These are phyloP conservation scores for Zygosaccharomyces lentus DNA, from an alignment of 805 yeast genomes.

Conservation along the genomic window DNA sequence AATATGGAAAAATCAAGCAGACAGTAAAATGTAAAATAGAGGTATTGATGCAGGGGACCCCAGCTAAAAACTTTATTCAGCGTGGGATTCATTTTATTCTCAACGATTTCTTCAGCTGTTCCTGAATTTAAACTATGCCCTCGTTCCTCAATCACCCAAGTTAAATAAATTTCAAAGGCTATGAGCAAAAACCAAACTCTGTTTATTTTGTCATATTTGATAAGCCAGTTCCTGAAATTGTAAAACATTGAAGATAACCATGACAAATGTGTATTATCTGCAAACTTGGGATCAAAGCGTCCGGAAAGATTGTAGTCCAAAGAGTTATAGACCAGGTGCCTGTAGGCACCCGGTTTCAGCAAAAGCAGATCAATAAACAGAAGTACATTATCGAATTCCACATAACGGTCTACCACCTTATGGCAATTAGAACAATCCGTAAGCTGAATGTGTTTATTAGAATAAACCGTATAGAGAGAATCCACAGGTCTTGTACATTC, in stretches of 20 bases:
- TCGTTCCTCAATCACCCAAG: slow-evolving; percentile 88
- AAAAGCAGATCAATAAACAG: slow-evolving; percentile 78
- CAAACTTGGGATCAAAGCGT: slow-evolving; percentile 9
- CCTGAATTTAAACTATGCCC: slow-evolving; percentile 27
- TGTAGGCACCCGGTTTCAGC: slow-evolving; percentile 79
- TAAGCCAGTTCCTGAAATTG: slow-evolving; percentile 19
- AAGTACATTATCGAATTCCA: slow-evolving; percentile 83
- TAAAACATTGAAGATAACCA: slow-evolving; percentile 8
- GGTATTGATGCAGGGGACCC: slow-evolving; percentile 48
- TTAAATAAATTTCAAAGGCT: slow-evolving; percentile 82
- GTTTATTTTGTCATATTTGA: slow-evolving; percentile 28
- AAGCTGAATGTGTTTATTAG: slow-evolving; percentile 72
- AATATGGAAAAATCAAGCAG: slow-evolving; percentile 43
- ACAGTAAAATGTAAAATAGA: slow-evolving; percentile 51
- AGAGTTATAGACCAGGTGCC: slow-evolving; percentile 80
- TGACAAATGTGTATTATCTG: neutral
- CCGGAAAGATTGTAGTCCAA: slow-evolving; percentile 30
- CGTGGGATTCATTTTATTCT: slow-evolving; percentile 12
- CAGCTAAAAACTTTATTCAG: slow-evolving; percentile 34
- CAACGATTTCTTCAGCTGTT: neutral
- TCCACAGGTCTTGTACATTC: slow-evolving; percentile 71
- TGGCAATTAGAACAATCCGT: slow-evolving; percentile 73
- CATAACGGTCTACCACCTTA: slow-evolving; percentile 79
- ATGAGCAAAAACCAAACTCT: slow-evolving; percentile 59
- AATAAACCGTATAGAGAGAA: slow-evolving; percentile 64